phyloP scores from a whole-genome alignment of 176 grass and related monocot species.

The Oryza officinalis region DNA sequence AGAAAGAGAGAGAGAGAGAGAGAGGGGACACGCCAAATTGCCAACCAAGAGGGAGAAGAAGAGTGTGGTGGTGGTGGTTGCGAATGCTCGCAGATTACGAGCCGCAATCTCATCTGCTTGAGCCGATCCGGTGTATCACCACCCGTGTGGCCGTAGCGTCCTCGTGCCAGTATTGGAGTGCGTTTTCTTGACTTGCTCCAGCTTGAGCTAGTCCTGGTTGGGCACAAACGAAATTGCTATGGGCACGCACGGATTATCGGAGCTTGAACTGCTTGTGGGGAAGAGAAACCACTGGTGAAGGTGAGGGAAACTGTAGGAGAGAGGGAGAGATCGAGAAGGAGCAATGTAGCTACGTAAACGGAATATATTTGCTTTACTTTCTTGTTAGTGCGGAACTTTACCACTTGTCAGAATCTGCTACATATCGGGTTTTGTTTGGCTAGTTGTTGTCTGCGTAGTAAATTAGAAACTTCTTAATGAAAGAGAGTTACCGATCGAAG shows the following conservation, averaged over 20 bases:
- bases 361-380: background rate
- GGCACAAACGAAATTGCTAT: background rate
- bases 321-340: too few relatives aligned
- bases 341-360: background rate
- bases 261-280: too few relatives aligned
- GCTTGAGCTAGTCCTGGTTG: too few relatives aligned
- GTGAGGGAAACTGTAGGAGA: background rate
- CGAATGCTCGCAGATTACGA: conserved; percentile 25
- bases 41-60: background rate
- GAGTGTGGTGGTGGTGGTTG: background rate
- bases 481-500: background rate
- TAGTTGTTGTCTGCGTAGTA: background rate
- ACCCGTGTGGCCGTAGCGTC: conserved; percentile 12
- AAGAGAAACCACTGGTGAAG: background rate
- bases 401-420: background rate
- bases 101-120: conserved; percentile 2
- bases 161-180: background rate
- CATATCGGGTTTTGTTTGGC: too few relatives aligned
- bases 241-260: background rate
- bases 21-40: background rate
- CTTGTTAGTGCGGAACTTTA: background rate
- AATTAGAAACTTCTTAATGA: background rate
- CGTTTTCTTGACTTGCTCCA: background rate
- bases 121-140: background rate
- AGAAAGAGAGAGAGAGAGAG: background rate